Percentiles rank a stretch among this genome's conserved stretches.
phyloP scores from a whole-genome alignment of 176 grass and related monocot genomes.

The Leersia perrieri region DNA sequence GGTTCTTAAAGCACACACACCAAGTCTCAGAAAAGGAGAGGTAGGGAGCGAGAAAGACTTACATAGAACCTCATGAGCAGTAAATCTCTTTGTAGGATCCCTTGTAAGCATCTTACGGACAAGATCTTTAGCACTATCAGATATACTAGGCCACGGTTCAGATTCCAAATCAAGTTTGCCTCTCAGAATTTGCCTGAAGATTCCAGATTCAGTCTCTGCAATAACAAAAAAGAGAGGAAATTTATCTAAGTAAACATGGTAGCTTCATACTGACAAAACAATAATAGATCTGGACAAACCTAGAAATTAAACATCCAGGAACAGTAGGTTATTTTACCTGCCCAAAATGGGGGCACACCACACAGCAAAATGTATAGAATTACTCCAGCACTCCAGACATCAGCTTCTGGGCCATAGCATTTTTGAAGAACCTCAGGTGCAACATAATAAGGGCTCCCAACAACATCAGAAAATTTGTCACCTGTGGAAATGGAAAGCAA shows the following conservation, averaged over 20 bases:
- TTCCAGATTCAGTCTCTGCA: constrained; percentile 90
- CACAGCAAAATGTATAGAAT: constrained; percentile 97
- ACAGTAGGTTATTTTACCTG: constrained; percentile 47
- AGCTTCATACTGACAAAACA: background rate
- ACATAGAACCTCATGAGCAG: constrained; percentile 96
- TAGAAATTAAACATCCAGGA: constrained; percentile 18
- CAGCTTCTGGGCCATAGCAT: constrained; percentile 91
- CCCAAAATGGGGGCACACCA: constrained; percentile 98
- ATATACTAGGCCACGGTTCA: constrained; percentile 91
- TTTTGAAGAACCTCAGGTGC: constrained; percentile 92
- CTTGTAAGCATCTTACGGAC: constrained; percentile 82
- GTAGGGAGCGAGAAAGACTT: constrained; percentile 37
- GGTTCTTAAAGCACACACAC: background rate
- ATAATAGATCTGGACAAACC: background rate
- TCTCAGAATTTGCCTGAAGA: constrained; percentile 94
- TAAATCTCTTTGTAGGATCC: constrained; percentile 72
- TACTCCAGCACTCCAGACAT: constrained; percentile 97
- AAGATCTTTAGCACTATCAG: constrained; percentile 93
- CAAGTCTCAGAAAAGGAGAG: background rate
- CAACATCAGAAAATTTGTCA: constrained; percentile 81
- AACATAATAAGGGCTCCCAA: constrained; percentile 98
- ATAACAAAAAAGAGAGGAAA: constrained; percentile 34
- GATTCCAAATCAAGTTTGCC: constrained; percentile 88
- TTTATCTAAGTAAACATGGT: constrained; percentile 18
- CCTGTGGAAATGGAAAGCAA: constrained; percentile 45